Evolutionary conservation across 2,329 filamentous ascomycete species (phyloP).

Genomic region (Trichoderma hamatum): DNA sequence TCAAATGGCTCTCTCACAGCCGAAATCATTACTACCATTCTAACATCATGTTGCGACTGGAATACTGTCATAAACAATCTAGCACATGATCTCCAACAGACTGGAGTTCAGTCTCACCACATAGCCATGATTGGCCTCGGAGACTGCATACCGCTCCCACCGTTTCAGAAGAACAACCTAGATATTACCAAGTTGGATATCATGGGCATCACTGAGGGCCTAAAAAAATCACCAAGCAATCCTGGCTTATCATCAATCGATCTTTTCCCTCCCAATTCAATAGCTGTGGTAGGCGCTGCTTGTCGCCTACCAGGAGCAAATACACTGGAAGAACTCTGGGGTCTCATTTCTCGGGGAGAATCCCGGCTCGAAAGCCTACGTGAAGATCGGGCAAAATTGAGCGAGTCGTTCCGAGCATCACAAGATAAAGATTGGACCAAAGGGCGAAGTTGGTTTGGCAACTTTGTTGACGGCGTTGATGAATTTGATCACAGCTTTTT

Average conservation of each 20-base stretch:
- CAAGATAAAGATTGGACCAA: conserved; percentile 27
- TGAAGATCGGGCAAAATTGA: conserved; percentile 27
- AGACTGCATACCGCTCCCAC: conserved; percentile 20
- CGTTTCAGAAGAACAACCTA: conserved; percentile 24
- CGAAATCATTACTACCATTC: conserved; percentile 29
- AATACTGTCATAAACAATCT: conserved; percentile 24
- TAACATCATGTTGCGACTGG: conserved; percentile 29
- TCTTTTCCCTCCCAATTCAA: conserved; percentile 26
- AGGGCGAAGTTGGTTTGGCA: conserved; percentile 31
- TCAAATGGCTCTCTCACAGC: conserved; percentile 20
- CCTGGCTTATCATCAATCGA: neutral
- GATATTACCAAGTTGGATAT: conserved; percentile 28
- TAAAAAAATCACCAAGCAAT: neutral
- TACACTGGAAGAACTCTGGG: conserved; percentile 33
- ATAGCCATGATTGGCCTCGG: conserved; percentile 30
- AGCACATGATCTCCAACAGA: conserved; percentile 26
- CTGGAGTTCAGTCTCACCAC: conserved; percentile 17
- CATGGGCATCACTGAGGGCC: neutral
- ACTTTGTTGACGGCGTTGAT: conserved; percentile 30
- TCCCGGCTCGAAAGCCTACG: conserved; percentile 26
- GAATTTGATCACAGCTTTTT: conserved; percentile 39
- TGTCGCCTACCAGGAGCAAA: conserved; percentile 32
- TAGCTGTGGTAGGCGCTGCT: conserved; percentile 34
- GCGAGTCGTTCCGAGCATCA: conserved; percentile 27
- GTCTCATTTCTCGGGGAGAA: conserved; percentile 29